phyloP scores from a whole-genome alignment of 2,329 filamentous ascomycete species.

The Phaeosphaeria sp. region DNA sequence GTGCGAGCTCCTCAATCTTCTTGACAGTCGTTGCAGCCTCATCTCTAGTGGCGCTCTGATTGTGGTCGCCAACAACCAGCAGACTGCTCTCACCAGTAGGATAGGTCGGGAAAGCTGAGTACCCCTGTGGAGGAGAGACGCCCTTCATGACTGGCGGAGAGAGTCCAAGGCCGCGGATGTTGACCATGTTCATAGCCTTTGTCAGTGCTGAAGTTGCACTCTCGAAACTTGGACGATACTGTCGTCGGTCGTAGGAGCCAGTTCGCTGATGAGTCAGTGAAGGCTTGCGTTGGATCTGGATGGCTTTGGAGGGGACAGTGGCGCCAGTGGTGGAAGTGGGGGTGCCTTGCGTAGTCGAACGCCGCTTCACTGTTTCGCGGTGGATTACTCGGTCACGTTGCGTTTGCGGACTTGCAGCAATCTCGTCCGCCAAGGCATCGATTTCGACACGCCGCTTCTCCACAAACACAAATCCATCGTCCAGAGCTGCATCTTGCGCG shows the following conservation, averaged over 20 bases:
- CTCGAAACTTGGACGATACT: slow-evolving; percentile 74
- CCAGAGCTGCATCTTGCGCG: slow-evolving; percentile 86
- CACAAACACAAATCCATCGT: slow-evolving; percentile 93
- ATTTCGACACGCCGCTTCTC: slow-evolving; percentile 96
- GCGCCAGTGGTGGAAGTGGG: slow-evolving; percentile 74
- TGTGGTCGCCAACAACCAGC: slow-evolving; percentile 67
- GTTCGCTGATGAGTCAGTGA: slow-evolving; percentile 72
- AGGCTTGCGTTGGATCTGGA: slow-evolving; percentile 74
- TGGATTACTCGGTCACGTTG: slow-evolving; percentile 56
- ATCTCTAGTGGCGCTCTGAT: slow-evolving; percentile 68
- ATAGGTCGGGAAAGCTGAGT: slow-evolving; percentile 85
- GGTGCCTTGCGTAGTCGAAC: slow-evolving; percentile 78
- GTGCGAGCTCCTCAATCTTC: slow-evolving; percentile 88
- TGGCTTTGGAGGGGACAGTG: slow-evolving; percentile 73
- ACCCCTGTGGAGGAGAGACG: slow-evolving; percentile 73
- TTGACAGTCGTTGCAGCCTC: slow-evolving; percentile 82
- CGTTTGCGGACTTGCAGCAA: slow-evolving; percentile 78
- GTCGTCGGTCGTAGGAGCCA: slow-evolving; percentile 80
- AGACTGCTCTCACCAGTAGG: slow-evolving; percentile 76
- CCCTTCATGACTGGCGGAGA: slow-evolving; percentile 67
- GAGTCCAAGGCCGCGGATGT: slow-evolving; percentile 74
- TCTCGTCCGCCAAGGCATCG: slow-evolving; percentile 94
- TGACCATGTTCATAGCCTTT: slow-evolving; percentile 94
- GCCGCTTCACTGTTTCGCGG: slow-evolving; percentile 71
- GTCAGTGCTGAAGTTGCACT: slow-evolving; percentile 91